Evolutionary conservation across 345 rosid species (phyloP), one percentile per base, ranked within the genome.

Genomic region (Eucalyptus leucophloia): DNA sequence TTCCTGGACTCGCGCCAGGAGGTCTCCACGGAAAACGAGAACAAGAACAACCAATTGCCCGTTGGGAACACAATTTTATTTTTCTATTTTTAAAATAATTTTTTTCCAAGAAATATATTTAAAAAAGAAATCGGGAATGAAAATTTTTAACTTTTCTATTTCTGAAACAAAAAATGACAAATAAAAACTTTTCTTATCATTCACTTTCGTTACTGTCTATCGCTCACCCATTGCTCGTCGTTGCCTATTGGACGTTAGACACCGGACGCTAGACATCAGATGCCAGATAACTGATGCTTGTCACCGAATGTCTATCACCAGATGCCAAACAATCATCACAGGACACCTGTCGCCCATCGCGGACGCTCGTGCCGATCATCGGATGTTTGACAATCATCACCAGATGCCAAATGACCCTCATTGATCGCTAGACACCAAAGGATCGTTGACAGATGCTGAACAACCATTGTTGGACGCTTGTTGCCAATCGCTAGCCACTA

Each of bases 311-410:
- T 8, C 19, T 50, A 7, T 16, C 19, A 16, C 19, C 0, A 16
- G 0, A 16, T 50, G 19, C 8, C 53, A 0, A 50, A 50, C 19
- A 1, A 15, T 50, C 53, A 15, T 50, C 53, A 15, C 1, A 0
- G 0, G 53, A 50, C 0, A 3, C 53, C 3, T 0, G 0, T 50
- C 0, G 3, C 1, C n/a, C n/a, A n/a, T n/a, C n/a, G n/a, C n/a
- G n/a, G n/a, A n/a, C n/a, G n/a, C n/a, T n/a, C n/a, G n/a, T n/a
- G n/a, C n/a, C 5, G 49, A 47, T 47, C 49, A 11, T 47, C 2
- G 13, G 49, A 47, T 47, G 13, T 11, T 3, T 1, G 4, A 47
- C 2, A 4, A 11, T 11, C 0, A 1, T 47, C 4, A 3, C 49
- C 4, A 9, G 2, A 16, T 0, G 7, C 18, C 3, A 15, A 50